Base-by-base conservation (phyloP, 345 rosid genomes). In the Citrus inodora region DNA sequence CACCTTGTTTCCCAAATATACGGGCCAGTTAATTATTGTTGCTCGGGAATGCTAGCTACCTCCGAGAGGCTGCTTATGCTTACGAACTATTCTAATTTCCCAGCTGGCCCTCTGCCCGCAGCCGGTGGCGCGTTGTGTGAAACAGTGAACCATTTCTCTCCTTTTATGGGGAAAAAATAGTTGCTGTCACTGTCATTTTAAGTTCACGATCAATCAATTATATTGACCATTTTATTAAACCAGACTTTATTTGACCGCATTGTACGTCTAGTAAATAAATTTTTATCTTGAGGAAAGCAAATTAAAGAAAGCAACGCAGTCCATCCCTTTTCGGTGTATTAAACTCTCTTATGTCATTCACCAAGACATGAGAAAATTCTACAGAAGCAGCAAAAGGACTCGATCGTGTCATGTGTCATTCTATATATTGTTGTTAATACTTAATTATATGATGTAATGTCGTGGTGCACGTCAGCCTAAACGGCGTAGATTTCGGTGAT, bases 401-500 rank as follows among this genome's bases (percentile, higher is more conserved):
- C 69, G 14, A 28, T 25, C 30, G 21, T 21, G 13, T 21, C 55
- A 51, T 67, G 67, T 76, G 33, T 65, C 51, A 25, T 28, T 67
- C 27, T n/a, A 3, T 9, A 51, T 14, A 28, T 22, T 48, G 27
- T 38, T 40, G 46, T 9, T 38, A 7, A 6, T 37, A 7, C 7
- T 38, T 40, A 40, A 40, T 40, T 38, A 56, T 70, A 22, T 76
- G 82, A 82, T 79, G 83, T 70, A 73, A 80, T 84, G 87, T 81
- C 79, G 80, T 56, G 85, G 79, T 27, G 83, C 92, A 79, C 86
- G 67, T 84, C 78, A 87, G 90, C 88, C 92, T 80, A 91, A 87
- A 89, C 92, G 92, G 89, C 93, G 90, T 79, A 84, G 83, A 89
- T 88, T 86, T 81, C 90, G 93, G 92, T 83, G 93, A 89, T 89